Conservation (phyloP, 1,284 basidiomycete species). For the Entoloma clypeatum region DNA sequence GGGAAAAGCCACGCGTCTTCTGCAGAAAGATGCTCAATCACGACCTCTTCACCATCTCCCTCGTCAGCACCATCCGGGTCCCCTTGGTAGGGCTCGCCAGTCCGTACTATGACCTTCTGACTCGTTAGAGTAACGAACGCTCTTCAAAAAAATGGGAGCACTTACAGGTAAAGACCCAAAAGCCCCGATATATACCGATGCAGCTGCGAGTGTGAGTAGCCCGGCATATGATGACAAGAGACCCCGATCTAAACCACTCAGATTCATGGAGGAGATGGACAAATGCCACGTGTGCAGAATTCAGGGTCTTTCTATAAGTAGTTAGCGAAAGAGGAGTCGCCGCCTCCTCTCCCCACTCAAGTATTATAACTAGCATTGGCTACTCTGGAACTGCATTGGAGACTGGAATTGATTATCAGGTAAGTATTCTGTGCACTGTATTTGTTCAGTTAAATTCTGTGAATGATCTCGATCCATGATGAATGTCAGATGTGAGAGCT, state of each 20-base stretch:
- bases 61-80: conserved; percentile 38
- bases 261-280: conserved; percentile 2
- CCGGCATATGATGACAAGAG: conserved; percentile 65
- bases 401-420: no score
- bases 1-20: conserved; percentile 77
- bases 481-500: neutral
- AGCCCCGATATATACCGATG: conserved; percentile 65
- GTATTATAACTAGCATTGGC: no score
- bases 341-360: no score
- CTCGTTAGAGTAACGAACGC: conserved; percentile 11
- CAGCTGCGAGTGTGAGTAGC: conserved; percentile 55
- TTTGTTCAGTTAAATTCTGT: no score
- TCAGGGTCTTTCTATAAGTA: no score
- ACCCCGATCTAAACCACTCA: conserved; percentile 43
- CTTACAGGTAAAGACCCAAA: conserved; percentile 64
- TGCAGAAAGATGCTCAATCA: conserved; percentile 56
- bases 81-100: conserved; percentile 16
- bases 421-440: no score
- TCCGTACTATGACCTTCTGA: no score
- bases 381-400: no score
- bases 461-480: no score
- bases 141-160: conserved; percentile 17
- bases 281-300: neutral
- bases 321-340: neutral
- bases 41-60: conserved; percentile 53